phyloP scores from a whole-genome alignment of 441 rosid species.

The Gossypium lobatum region DNA sequence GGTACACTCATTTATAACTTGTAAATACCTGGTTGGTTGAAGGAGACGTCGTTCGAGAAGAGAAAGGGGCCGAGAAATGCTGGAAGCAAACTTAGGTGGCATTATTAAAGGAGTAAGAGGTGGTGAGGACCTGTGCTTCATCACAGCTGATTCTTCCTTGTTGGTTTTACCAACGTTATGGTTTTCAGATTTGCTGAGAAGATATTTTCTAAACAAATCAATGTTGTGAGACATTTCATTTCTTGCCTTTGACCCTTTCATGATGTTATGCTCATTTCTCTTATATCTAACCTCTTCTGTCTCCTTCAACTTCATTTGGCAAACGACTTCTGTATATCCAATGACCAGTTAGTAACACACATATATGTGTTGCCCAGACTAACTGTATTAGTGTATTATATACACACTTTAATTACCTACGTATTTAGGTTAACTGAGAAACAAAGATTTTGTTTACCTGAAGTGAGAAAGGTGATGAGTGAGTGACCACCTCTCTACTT shows the following conservation, averaged over 20 bases:
- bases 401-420: too few relatives aligned
- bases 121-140: constrained; percentile 6
- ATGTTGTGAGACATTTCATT: constrained; percentile 16
- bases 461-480: neutral
- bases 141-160: constrained; percentile 12
- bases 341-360: neutral
- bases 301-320: neutral
- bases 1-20: too few relatives aligned
- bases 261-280: neutral
- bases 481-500: neutral
- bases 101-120: constrained; percentile 2
- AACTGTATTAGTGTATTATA: too few relatives aligned
- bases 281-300: neutral
- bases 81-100: neutral
- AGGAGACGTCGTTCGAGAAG: constrained; percentile 22
- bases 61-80: constrained; percentile 17
- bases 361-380: too few relatives aligned
- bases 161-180: constrained; percentile 5
- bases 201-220: constrained; percentile 21
- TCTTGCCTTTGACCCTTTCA: neutral
- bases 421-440: neutral
- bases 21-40: neutral
- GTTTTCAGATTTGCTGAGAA: constrained; percentile 13
- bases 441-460: neutral
- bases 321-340: neutral